A percentile compares a stretch with the other conserved stretches of the same genome.
Conservation (phyloP, 305 asterid genomes). For the Solanum hybrid region DNA sequence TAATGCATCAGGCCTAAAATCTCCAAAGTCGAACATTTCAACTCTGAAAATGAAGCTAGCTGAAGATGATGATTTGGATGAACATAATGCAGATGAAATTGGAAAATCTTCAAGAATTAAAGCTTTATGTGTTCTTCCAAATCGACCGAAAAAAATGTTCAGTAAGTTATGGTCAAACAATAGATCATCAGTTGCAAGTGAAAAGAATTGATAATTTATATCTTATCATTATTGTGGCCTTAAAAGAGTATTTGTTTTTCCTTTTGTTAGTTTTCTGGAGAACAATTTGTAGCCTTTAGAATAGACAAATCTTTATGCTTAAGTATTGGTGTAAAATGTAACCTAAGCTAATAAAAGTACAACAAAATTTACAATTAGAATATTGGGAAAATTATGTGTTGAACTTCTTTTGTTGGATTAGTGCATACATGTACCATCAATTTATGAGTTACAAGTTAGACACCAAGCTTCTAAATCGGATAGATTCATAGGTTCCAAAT, state of each 20-base stretch:
- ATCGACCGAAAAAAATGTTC: slow-evolving; percentile 54
- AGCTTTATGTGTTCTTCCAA: slow-evolving; percentile 39
- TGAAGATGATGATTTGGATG: slow-evolving; percentile 44
- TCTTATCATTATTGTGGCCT: not conserved
- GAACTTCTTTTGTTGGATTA: slow-evolving; percentile 9
- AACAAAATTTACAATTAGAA: not conserved
- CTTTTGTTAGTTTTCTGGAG: slow-evolving; percentile 16
- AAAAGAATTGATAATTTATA: slow-evolving; percentile 34
- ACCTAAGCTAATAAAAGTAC: slow-evolving; percentile 31
- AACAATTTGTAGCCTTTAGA: slow-evolving; percentile 38
- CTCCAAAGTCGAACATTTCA: slow-evolving; percentile 53
- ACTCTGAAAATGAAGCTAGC: slow-evolving; percentile 82
- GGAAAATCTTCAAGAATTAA: slow-evolving; percentile 40
- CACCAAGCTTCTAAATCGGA: not conserved
- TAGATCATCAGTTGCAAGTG: slow-evolving; percentile 32
- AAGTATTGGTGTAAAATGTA: slow-evolving; percentile 27
- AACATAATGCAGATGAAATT: slow-evolving; percentile 10
- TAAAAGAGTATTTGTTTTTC: not conserved
- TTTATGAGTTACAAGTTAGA: not conserved
- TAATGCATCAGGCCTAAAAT: slow-evolving; percentile 44
- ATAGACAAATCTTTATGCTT: slow-evolving; percentile 19
- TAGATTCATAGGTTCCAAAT: not conserved
- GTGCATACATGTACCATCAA: not conserved
- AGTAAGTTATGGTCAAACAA: slow-evolving; percentile 74
- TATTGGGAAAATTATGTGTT: not conserved